phyloP scores from a whole-genome alignment of 495 filamentous ascomycete species.

The Penicillium verhagenii region DNA sequence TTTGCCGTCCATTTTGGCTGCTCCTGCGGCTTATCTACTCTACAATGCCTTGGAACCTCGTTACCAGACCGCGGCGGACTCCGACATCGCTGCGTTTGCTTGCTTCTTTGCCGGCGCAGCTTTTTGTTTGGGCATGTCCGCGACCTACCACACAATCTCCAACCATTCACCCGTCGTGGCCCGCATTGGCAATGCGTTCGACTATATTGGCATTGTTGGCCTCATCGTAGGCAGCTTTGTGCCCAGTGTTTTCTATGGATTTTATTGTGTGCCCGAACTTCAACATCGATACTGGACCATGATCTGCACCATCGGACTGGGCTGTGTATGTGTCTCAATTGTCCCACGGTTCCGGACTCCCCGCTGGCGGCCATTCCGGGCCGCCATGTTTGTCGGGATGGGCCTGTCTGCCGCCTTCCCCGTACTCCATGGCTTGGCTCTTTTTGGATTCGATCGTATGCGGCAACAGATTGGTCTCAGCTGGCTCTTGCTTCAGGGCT shows the following conservation, averaged over 20 bases:
- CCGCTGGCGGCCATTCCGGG: slow-evolving; percentile 78
- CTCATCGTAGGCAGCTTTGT: slow-evolving; percentile 87
- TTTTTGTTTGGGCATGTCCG: slow-evolving; percentile 80
- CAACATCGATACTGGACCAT: slow-evolving; percentile 71
- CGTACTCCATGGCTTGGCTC: slow-evolving; percentile 65
- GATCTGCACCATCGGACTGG: slow-evolving; percentile 73
- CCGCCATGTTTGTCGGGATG: slow-evolving; percentile 87
- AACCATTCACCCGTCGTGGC: slow-evolving; percentile 63
- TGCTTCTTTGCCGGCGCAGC: slow-evolving; percentile 80
- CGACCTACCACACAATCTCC: slow-evolving; percentile 70
- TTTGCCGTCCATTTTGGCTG: slow-evolving; percentile 45
- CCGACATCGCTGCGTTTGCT: slow-evolving; percentile 68
- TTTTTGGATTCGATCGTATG: slow-evolving; percentile 59
- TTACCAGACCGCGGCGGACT: slow-evolving; percentile 59
- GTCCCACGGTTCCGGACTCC: slow-evolving; percentile 80
- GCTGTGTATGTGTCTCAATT: slow-evolving; percentile 72
- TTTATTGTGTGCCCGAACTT: slow-evolving; percentile 62
- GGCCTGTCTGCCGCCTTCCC: slow-evolving; percentile 83
- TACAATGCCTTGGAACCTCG: slow-evolving; percentile 58
- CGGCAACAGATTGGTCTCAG: slow-evolving; percentile 73
- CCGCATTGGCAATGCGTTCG: slow-evolving; percentile 69
- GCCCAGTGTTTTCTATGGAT: slow-evolving; percentile 84
- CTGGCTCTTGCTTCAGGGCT: slow-evolving; percentile 79
- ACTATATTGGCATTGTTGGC: slow-evolving; percentile 88
- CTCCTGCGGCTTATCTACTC: slow-evolving; percentile 40